Evolutionary conservation across 208 protist genomes (phyloP), one percentile per base, ranked within the genome.

Genomic region (Acanthamoeba sp.): DNA sequence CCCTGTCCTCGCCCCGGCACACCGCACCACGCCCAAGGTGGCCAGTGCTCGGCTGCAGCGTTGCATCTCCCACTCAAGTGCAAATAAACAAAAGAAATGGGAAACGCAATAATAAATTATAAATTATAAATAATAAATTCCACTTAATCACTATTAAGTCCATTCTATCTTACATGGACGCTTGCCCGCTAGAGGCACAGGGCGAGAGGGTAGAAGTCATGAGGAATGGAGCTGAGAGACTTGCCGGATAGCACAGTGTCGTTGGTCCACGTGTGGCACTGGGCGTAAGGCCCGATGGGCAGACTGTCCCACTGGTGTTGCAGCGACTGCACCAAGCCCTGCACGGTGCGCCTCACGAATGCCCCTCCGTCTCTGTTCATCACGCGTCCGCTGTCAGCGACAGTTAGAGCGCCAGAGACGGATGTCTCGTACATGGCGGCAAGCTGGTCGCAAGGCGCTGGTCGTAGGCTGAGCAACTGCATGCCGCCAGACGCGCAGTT

Each of bases 231-330:
- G 34, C 69, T 80, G 36, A 80, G 69, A 5, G 36, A 48, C 69
- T 80, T 80, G 69, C 69, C 69, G 4, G 69, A 80, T 7, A 48
- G 69, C 10, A 80, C 69, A 32, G 69, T 80, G 24, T 80, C 34
- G 36, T 80, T 80, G 69, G 69, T 80, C 69, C 69, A 80, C 34
- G n/a, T 80, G 69, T 80, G 69, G 69, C 69, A 80, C 38, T 80
- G 69, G 24, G 69, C 69, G 4, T 5, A 12, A 24, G 69, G 69
- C 6, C 69, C 32, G 6, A n/a, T 42, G 10, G 69, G 16, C 29
- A 80, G 69, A 42, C 32, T 80, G 69, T 24, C 69, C 69, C 69
- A 80, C 69, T 80, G 16, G 16, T 80, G 29, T 32, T 45, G 69
- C 36, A 80, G 24, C 69, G 69, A 48, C 24, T 42, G 69, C 36